phyloP scores from a whole-genome alignment of 768 basidiomycete genomes.

The Dentipellis fragilis region DNA sequence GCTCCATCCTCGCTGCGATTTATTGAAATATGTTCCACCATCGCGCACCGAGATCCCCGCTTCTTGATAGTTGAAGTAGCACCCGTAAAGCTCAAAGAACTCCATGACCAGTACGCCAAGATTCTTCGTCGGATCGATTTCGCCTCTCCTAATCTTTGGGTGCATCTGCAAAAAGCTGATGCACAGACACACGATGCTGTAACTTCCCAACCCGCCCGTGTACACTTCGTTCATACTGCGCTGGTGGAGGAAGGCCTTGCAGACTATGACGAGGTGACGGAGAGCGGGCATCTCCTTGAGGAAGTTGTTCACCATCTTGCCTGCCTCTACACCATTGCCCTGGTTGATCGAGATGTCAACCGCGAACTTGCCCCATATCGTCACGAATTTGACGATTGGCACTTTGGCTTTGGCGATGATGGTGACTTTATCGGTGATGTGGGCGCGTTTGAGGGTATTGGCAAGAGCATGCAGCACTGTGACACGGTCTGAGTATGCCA shows the following conservation, averaged over 20 bases:
- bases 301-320: constrained; percentile 73
- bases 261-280: constrained; percentile 76
- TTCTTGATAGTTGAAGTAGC: constrained; percentile 84
- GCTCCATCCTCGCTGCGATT: constrained; percentile 74
- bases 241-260: constrained; percentile 85
- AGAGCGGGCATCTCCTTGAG: constrained; percentile 67
- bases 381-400: constrained; percentile 93
- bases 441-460: constrained; percentile 59
- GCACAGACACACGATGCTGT: constrained; percentile 87
- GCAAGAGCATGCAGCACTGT: constrained; percentile 71
- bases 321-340: constrained; percentile 70
- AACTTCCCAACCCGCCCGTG: constrained; percentile 89
- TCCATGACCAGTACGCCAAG: constrained; percentile 93
- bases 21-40: constrained; percentile 85
- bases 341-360: constrained; percentile 96
- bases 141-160: constrained; percentile 81
- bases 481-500: constrained; percentile 62
- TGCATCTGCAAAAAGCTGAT: constrained; percentile 97
- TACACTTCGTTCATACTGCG: constrained; percentile 97
- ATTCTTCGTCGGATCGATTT: constrained; percentile 81
- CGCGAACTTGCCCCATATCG: constrained; percentile 68
- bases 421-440: constrained; percentile 71
- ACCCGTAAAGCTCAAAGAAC: constrained; percentile 94
- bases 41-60: constrained; percentile 82
- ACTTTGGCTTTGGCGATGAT: constrained; percentile 92